Percentiles rank a stretch among this genome's conserved stretches.
Conservation (phyloP, 2,329 filamentous ascomycete species). For the Monosporascus sp. region DNA sequence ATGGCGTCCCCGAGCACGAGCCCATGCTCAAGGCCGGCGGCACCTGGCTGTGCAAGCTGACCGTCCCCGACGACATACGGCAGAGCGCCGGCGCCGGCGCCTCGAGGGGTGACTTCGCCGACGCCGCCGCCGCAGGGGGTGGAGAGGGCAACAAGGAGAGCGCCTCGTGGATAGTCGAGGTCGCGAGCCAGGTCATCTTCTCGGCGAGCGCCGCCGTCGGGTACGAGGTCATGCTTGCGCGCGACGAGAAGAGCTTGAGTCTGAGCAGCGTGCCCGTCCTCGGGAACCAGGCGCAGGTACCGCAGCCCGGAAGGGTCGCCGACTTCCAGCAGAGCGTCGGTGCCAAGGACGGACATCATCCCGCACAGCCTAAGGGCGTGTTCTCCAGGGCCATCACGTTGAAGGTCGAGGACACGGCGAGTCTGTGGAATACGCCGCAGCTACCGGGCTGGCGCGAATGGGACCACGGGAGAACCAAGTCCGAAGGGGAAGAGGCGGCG, state of each 20-base stretch:
- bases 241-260: conserved; percentile 78
- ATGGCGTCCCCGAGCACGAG: conserved; percentile 86
- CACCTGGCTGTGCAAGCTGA: conserved; percentile 73
- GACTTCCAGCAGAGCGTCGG: conserved; percentile 66
- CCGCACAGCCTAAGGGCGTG: conserved; percentile 65
- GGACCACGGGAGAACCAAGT: conserved; percentile 23
- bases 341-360: conserved; percentile 52
- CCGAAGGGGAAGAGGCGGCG: conserved; percentile 17
- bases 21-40: conserved; percentile 94
- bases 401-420: conserved; percentile 80
- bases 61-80: conserved; percentile 73
- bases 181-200: conserved; percentile 90
- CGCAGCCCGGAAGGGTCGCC: conserved; percentile 64
- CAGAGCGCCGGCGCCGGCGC: conserved; percentile 50
- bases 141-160: conserved; percentile 51
- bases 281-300: conserved; percentile 42
- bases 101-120: conserved; percentile 41
- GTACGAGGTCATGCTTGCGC: conserved; percentile 79
- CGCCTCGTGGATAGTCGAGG: conserved; percentile 74
- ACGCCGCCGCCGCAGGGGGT: conserved; percentile 37
- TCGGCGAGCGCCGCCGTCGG: conserved; percentile 81
- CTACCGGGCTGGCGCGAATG: conserved; percentile 61
- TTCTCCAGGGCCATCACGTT: conserved; percentile 77
- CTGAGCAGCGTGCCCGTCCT: conserved; percentile 48
- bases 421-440: conserved; percentile 86